phyloP scores from a whole-genome alignment of 2,329 filamentous ascomycete genomes.

The Cercospora sp. region DNA sequence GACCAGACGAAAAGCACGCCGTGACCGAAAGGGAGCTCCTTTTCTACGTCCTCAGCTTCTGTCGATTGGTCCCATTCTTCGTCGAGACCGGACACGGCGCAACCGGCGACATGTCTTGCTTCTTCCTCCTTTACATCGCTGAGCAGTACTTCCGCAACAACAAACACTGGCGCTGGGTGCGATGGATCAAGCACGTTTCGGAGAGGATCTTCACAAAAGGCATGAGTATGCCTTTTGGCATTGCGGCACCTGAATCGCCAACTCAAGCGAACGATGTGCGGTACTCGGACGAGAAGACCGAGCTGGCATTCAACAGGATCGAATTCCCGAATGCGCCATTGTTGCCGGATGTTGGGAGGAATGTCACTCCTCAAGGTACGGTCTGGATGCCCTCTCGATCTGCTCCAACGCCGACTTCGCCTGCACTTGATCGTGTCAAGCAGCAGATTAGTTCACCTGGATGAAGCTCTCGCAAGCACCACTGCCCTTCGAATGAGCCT shows the following conservation, averaged over 20 bases:
- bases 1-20: conserved; percentile 5
- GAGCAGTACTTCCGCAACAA: conserved; percentile 22
- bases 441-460: background rate
- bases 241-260: background rate
- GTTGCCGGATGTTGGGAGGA: conserved; percentile 8
- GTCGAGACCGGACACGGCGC: conserved; percentile 27
- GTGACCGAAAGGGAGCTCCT: conserved; percentile 30
- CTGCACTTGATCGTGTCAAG: background rate
- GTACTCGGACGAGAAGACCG: background rate
- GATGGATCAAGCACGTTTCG: conserved; percentile 8
- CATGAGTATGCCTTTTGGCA: conserved; percentile 15
- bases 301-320: conserved; percentile 9
- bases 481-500: background rate
- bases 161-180: conserved; percentile 11
- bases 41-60: conserved; percentile 29
- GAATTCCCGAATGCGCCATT: conserved; percentile 10
- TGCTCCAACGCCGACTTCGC: background rate
- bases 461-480: background rate
- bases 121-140: conserved; percentile 30
- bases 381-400: conserved; percentile 12
- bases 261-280: background rate
- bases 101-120: conserved; percentile 33
- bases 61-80: conserved; percentile 31
- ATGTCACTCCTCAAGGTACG: conserved; percentile 4
- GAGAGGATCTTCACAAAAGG: conserved; percentile 12